Evolutionary conservation across 495 filamentous ascomycete genomes (phyloP).

Genomic region (Neurospora sp.): DNA sequence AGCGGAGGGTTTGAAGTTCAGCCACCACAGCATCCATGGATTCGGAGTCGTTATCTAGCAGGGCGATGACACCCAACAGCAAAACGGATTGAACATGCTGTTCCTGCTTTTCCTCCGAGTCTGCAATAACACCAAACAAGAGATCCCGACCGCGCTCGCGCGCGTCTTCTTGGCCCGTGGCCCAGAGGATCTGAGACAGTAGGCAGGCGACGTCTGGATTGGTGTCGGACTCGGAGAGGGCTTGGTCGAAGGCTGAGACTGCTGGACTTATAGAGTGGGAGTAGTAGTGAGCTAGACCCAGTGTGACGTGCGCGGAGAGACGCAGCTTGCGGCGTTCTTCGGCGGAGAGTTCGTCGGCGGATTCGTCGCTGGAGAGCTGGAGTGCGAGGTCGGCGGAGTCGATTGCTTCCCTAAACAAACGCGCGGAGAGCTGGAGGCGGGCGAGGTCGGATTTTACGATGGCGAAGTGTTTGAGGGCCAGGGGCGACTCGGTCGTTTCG

Average conservation of each 20-base stretch:
- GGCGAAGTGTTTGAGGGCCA: constrained; percentile 63
- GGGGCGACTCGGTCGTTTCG: constrained; percentile 65
- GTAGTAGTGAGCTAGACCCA: constrained; percentile 74
- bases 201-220: constrained; percentile 75
- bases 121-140: constrained; percentile 56
- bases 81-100: constrained; percentile 63
- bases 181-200: constrained; percentile 85
- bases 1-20: constrained; percentile 62
- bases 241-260: constrained; percentile 69
- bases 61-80: constrained; percentile 70
- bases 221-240: constrained; percentile 57
- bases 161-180: constrained; percentile 67
- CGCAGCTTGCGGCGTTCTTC: constrained; percentile 52
- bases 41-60: constrained; percentile 69
- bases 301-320: constrained; percentile 76
- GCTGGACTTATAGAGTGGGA: constrained; percentile 49
- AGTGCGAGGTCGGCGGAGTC: constrained; percentile 66
- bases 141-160: constrained; percentile 66
- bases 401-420: constrained; percentile 51
- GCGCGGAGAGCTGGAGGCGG: constrained; percentile 59
- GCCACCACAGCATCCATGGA: constrained; percentile 69
- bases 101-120: constrained; percentile 11
- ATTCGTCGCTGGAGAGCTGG: constrained; percentile 46
- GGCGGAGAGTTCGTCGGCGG: constrained; percentile 38
- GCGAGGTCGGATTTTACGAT: constrained; percentile 83